Evolutionary conservation across 2,329 filamentous ascomycete genomes (phyloP).

Genomic region (Aspergillus transmontanensis): DNA sequence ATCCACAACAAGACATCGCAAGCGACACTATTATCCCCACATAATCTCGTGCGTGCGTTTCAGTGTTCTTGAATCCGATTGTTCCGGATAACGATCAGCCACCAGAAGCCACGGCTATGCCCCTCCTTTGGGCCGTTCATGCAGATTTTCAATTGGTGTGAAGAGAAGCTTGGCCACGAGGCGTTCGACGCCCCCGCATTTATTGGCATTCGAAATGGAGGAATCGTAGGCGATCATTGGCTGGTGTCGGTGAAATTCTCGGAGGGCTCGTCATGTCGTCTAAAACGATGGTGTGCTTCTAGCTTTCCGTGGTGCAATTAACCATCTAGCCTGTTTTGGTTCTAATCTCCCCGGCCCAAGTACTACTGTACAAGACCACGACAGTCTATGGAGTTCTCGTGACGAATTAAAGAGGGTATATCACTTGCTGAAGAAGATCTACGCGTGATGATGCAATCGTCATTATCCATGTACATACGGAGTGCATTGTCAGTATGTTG

Average conservation of each 20-base stretch:
- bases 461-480: neutral
- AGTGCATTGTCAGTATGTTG: neutral
- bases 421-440: neutral
- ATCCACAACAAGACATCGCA: too few species aligned
- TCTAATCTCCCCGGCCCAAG: neutral
- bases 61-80: neutral
- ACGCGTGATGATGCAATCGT: neutral
- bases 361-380: neutral
- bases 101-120: neutral
- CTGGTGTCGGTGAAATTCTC: constrained; percentile 31
- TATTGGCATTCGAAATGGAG: neutral
- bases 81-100: neutral
- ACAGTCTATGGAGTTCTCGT: neutral
- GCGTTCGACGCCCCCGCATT: neutral
- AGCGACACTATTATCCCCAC: neutral
- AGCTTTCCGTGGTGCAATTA: constrained; percentile 22
- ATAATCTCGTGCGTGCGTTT: neutral
- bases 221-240: constrained; percentile 13
- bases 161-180: neutral
- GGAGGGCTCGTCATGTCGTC: constrained; percentile 13
- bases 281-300: constrained; percentile 28
- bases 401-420: too few species aligned
- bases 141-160: neutral
- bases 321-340: constrained; percentile 4
- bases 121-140: neutral